phyloP scores from a whole-genome alignment of 164 flowering plant species.

The Saururus chinensis region DNA sequence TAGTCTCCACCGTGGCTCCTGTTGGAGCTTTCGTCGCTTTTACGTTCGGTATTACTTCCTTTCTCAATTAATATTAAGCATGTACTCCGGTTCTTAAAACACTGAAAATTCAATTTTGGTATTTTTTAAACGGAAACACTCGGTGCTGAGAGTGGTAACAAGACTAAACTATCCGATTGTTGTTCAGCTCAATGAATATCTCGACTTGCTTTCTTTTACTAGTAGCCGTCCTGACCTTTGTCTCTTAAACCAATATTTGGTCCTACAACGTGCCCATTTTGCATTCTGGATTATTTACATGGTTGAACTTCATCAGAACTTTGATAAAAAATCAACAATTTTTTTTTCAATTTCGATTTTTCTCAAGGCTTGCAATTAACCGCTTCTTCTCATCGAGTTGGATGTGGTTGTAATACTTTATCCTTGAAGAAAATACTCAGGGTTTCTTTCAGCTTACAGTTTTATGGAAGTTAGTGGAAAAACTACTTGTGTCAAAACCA shows the following conservation, averaged over 20 bases:
- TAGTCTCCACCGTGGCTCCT: slow-evolving; percentile 4
- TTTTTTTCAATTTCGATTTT: background rate
- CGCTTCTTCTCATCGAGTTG: background rate
- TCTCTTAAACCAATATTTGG: no score
- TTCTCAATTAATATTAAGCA: background rate
- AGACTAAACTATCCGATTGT: background rate
- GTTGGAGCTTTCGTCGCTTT: slow-evolving; percentile 4
- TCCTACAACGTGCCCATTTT: no score
- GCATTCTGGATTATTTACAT: background rate
- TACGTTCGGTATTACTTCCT: slow-evolving; percentile 5
- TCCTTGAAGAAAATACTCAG: slow-evolving; percentile 25
- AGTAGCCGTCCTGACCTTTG: background rate
- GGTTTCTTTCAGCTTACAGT: slow-evolving; percentile 76
- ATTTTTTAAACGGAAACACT: no score
- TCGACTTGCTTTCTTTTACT: background rate
- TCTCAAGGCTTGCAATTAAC: background rate
- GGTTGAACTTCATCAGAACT: background rate
- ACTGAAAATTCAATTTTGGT: no score
- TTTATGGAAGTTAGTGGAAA: slow-evolving; percentile 85
- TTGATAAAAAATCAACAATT: no score
- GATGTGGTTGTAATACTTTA: background rate
- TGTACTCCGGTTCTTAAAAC: no score
- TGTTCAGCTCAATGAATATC: background rate
- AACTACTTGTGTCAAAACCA: slow-evolving; percentile 43
- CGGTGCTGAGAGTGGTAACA: background rate